phyloP scores from a whole-genome alignment of 257 asterid genomes.

The Echites panduratus region DNA sequence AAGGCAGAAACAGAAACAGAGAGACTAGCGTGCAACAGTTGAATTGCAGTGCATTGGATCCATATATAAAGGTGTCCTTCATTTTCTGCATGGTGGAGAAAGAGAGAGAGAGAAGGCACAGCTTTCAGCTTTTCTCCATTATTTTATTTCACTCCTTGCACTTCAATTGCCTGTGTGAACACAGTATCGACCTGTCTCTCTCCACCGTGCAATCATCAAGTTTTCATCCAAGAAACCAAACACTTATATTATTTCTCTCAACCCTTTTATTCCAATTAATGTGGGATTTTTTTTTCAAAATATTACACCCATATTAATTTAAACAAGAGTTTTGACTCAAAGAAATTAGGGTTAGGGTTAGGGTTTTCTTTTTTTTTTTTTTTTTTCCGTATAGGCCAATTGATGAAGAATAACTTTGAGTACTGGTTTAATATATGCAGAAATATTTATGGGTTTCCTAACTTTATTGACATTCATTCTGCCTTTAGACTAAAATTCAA shows the following conservation, averaged over 20 bases:
- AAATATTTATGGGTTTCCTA: background rate
- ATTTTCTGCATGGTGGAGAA: background rate
- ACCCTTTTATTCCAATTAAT: too few relatives aligned
- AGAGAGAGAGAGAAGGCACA: too few relatives aligned
- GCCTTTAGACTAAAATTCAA: background rate
- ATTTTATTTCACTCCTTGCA: conserved; percentile 2
- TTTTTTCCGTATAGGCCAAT: too few relatives aligned
- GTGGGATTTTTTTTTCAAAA: too few relatives aligned
- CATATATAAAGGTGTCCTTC: conserved; percentile 18
- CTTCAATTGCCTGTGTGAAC: background rate
- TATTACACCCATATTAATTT: too few relatives aligned
- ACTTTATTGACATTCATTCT: conserved; percentile 2
- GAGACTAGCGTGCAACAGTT: conserved; percentile 18
- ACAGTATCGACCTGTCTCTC: conserved; percentile 1
- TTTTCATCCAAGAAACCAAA: background rate
- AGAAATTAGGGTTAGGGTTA: conserved; percentile 6
- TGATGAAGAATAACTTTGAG: too few relatives aligned
- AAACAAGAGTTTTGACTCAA: background rate
- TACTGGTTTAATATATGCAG: too few relatives aligned
- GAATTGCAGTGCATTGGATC: conserved; percentile 21
- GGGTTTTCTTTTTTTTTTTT: background rate
- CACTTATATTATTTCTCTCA: too few relatives aligned
- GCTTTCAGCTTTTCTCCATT: conserved; percentile 18
- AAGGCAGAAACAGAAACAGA: background rate
- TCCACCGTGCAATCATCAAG: background rate